Conservation (phyloP, 2,329 filamentous ascomycete genomes). For the Ophiostoma pallidulum region DNA sequence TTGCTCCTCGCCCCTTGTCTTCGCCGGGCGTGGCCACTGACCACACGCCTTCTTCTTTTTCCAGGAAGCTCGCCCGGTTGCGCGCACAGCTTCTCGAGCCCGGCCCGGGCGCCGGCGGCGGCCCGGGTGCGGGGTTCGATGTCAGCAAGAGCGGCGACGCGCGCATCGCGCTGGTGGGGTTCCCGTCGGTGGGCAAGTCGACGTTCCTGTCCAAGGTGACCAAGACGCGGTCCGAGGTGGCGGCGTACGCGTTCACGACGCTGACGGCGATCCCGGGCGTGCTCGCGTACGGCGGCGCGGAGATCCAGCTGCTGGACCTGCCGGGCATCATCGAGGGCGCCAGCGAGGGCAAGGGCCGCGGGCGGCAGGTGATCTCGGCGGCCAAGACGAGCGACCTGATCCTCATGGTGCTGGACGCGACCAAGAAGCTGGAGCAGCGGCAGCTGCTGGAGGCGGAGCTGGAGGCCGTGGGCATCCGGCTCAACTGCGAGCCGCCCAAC, state of each 20-base stretch:
- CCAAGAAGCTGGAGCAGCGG: constrained; percentile 89
- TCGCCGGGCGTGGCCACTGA: too few species aligned
- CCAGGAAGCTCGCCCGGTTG: constrained; percentile 74
- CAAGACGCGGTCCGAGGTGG: constrained; percentile 92
- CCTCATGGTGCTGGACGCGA: constrained; percentile 93
- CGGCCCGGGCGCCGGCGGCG: constrained; percentile 64
- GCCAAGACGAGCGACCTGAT: constrained; percentile 98
- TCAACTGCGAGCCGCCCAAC: constrained; percentile 92
- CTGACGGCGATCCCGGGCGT: constrained; percentile 95
- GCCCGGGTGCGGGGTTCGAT: constrained; percentile 77
- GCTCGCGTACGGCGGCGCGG: constrained; percentile 91
- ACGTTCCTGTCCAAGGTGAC: constrained; percentile 99
- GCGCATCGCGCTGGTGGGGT: constrained; percentile 94
- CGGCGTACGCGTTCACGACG: constrained; percentile 94
- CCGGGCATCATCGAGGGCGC: constrained; percentile 98
- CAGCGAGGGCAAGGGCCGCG: constrained; percentile 88
- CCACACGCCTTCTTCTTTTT: neutral
- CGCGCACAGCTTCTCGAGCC: constrained; percentile 92
- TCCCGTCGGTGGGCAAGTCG: constrained; percentile 96
- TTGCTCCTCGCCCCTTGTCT: too few species aligned
- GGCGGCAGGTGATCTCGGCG: constrained; percentile 91
- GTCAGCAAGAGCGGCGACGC: constrained; percentile 96
- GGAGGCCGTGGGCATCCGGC: constrained; percentile 85
- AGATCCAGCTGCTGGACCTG: constrained; percentile 95
- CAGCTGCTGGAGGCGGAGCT: constrained; percentile 83